Conservation (phyloP, 2,329 filamentous ascomycete species). For the Epichloe hybrida region DNA sequence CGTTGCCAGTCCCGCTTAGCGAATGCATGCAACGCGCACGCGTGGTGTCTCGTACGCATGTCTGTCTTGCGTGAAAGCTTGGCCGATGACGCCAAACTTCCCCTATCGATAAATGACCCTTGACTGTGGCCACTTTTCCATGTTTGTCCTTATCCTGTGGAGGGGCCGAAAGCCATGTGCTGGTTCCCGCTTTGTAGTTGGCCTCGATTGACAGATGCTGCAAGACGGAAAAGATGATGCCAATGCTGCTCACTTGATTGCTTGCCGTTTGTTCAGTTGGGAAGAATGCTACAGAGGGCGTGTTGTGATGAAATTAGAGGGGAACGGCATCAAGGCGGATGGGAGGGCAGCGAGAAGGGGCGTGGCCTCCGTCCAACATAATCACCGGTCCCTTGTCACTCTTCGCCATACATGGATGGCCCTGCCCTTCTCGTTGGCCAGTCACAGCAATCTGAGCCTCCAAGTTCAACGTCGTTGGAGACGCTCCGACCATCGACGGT, state of each 20-base stretch:
- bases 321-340: background rate
- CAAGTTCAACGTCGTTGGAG: background rate
- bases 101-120: background rate
- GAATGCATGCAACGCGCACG: background rate
- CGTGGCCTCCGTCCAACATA: background rate
- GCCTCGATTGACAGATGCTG: no score
- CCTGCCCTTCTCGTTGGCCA: background rate
- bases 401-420: background rate
- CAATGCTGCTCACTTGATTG: no score
- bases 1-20: no score
- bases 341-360: background rate
- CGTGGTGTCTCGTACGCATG: background rate
- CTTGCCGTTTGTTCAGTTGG: no score
- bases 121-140: no score
- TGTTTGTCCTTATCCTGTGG: no score
- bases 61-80: background rate
- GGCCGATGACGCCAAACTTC: background rate
- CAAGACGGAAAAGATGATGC: no score
- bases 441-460: background rate
- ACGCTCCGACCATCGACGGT: background rate
- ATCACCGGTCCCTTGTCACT: background rate
- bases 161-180: no score
- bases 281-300: background rate
- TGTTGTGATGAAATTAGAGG: slow-evolving; percentile 4
- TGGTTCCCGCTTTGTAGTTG: no score